Evolutionary conservation across 257 asterid genomes (phyloP), one percentile per base, ranked within the genome.

Genomic region (Leptodermis oblonga): DNA sequence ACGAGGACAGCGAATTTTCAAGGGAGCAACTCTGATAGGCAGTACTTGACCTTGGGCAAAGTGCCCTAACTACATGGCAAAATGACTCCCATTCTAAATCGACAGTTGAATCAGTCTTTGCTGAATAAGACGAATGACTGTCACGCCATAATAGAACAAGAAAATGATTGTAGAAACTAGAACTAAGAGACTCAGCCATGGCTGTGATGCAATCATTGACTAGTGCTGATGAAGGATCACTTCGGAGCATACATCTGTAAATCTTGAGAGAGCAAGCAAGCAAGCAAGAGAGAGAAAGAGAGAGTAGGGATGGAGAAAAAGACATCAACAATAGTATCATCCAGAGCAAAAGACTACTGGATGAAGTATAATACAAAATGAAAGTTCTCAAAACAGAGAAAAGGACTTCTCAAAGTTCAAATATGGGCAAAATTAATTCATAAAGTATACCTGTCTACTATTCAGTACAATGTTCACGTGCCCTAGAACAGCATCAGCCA

Each of bases 11-110:
- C 70, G 85, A 70, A 79, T 60, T 84, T 52, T 83, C 75, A 76
- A 77, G 82, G 56, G 88, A 43, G 70, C 65, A 67, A 59, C 58
- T 49, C 51, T 71, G 77, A 69, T 86, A 77, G 69, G 78, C 34
- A 61, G 31, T 65, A 60, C 41, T 71, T 68, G 82, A 72, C 73
- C 75, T 84, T 73, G 72, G 71, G 70, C 86, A 86, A 70, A 87
- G 73, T 68, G 65, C 82, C 76, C 54, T 74, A 43, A 94, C 71
- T 76, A 87, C 86, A 54, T 59, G 72, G 78, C 86, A 77, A 81
- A 94, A 89, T 70, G 91, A 84, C 65, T 82, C 89, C 99, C 97
- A 94, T 78, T 94, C 97, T 51, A 87, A 84, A 83, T 87, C 97
- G 74, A 80, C 83, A 55, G 70, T 70, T 15, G 80, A 58, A 80